Conservation (phyloP, 495 filamentous ascomycete species). For the Aspergillus cavernicola region DNA sequence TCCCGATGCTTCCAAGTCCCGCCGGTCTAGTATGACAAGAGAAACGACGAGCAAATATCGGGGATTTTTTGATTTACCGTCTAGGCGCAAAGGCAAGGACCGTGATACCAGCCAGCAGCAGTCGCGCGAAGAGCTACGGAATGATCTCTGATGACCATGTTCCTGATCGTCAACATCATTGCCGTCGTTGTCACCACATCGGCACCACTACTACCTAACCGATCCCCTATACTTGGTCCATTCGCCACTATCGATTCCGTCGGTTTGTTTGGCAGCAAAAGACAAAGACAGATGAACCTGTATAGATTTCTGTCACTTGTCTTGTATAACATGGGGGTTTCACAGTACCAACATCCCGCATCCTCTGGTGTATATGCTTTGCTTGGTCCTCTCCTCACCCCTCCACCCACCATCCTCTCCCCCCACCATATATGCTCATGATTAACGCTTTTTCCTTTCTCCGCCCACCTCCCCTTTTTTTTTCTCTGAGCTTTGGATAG, state of each 20-base stretch:
- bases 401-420: background rate
- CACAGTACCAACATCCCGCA: slow-evolving; percentile 8
- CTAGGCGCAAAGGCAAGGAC: slow-evolving; percentile 43
- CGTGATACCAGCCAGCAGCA: slow-evolving; percentile 38
- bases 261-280: background rate
- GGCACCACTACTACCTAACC: background rate
- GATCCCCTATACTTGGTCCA: background rate
- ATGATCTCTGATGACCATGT: slow-evolving; percentile 27
- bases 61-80: slow-evolving; percentile 42
- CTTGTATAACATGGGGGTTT: slow-evolving; percentile 23
- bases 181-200: background rate
- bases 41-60: slow-evolving; percentile 47
- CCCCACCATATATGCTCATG: slow-evolving; percentile 29
- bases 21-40: slow-evolving; percentile 41
- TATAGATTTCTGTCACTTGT: slow-evolving; percentile 3
- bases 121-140: slow-evolving; percentile 37
- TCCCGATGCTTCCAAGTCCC: slow-evolving; percentile 37
- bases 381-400: slow-evolving; percentile 7
- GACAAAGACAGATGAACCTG: slow-evolving; percentile 4
- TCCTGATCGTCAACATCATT: too few species aligned
- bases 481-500: slow-evolving; percentile 26
- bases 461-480: slow-evolving; percentile 5
- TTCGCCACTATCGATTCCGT: background rate
- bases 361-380: slow-evolving; percentile 25
- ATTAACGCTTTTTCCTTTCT: slow-evolving; percentile 23